Evolutionary conservation across 2,329 filamentous ascomycete species (phyloP).

Genomic region (Trichophyton rubrum): DNA sequence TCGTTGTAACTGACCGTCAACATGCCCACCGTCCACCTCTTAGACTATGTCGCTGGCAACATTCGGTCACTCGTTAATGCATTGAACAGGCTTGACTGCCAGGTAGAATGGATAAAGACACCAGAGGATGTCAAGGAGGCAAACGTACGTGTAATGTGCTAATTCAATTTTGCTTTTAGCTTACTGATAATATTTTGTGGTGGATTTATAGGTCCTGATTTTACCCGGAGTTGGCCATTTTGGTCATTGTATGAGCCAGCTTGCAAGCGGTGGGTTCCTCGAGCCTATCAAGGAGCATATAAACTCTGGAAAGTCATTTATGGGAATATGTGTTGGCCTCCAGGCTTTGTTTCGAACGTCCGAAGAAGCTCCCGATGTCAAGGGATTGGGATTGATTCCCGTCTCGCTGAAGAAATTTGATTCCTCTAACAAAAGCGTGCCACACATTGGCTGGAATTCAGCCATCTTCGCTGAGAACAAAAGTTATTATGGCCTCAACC

Average conservation of each 20-base stretch:
- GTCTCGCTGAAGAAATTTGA: constrained; percentile 63
- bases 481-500: constrained; percentile 62
- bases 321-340: constrained; percentile 91
- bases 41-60: constrained; percentile 92
- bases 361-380: constrained; percentile 57
- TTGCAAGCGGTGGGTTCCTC: constrained; percentile 68
- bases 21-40: constrained; percentile 40
- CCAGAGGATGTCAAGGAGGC: constrained; percentile 75
- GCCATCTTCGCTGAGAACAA: constrained; percentile 40
- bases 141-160: constrained; percentile 47
- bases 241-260: constrained; percentile 81
- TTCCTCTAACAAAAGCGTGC: constrained; percentile 71
- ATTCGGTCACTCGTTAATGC: constrained; percentile 93
- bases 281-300: constrained; percentile 76
- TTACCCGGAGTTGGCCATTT: constrained; percentile 96
- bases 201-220: constrained; percentile 47
- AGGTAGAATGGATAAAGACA: constrained; percentile 79
- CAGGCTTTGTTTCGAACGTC: constrained; percentile 85
- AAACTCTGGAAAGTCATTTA: constrained; percentile 83
- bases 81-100: constrained; percentile 88
- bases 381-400: constrained; percentile 65
- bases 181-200: background rate
- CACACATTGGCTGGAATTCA: constrained; percentile 97
- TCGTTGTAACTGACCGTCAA: background rate
- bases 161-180: background rate